Base-by-base conservation (phyloP, 78 protist genomes). In the Pelomyxa schiedti region DNA sequence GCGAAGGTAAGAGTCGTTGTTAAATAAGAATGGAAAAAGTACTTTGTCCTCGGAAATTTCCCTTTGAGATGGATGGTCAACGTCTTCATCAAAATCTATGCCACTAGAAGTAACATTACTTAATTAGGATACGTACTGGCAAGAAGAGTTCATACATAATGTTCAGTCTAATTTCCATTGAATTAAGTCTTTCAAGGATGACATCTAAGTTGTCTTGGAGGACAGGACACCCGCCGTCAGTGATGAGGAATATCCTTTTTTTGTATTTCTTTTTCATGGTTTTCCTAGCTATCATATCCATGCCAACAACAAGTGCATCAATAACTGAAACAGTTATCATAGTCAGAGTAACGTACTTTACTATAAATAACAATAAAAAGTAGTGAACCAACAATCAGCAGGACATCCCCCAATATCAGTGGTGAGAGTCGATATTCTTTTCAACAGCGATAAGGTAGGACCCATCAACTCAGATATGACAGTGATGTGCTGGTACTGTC, bases 281-380 rank as follows among this genome's bases (percentile, higher is more conserved):
- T 66, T 70, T 85, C 30, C 77, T 52, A 5, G 76, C 76, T 24
- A 85, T 8, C 80, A 85, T 69, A 42, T 85, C 89, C 89, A 85
- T 85, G 38, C 78, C 89, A 6, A 85, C 81, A 3, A 85, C 78
- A 0, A 85, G 63, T 24, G 89, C 80, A 79, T 85, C 89, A 1
- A 85, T 67, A 3, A 85, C 81, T 80, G n/a, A n/a, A n/a, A n/a
- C n/a, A n/a, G n/a, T n/a, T n/a, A n/a, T n/a, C n/a, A n/a, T n/a
- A n/a, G n/a, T n/a, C n/a, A n/a, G n/a, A n/a, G n/a, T n/a, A n/a
- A n/a, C n/a, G n/a, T n/a, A n/a, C n/a, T n/a, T n/a, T n/a, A n/a
- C n/a, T n/a, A n/a, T n/a, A n/a, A n/a, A n/a, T n/a, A 52, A 52
- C 36, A 52, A 52, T 24, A 52, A 52, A 52, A 52, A 24, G 36